phyloP scores from a whole-genome alignment of 225 moss, liverwort and hornwort species.

The Bryum argenteum region DNA sequence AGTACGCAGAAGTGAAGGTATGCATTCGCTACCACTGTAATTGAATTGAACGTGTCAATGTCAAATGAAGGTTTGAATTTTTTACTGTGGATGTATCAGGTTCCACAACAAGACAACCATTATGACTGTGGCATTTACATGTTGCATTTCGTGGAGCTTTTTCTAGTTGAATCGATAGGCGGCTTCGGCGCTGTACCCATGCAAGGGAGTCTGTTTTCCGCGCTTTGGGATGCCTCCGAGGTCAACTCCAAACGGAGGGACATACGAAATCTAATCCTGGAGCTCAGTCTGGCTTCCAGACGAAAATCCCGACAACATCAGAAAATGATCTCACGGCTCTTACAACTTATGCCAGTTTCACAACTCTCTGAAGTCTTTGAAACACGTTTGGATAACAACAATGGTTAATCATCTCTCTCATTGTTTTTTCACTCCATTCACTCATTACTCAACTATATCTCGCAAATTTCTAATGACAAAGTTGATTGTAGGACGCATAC shows the following conservation, averaged over 20 bases:
- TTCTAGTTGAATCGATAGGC: background rate
- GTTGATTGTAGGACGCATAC: background rate
- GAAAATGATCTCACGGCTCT: background rate
- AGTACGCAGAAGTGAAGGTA: conserved; percentile 24
- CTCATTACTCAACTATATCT: too few relatives aligned
- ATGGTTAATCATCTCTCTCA: background rate
- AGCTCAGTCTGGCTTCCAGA: background rate
- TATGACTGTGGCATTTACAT: conserved; percentile 16
- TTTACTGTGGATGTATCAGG: conserved; percentile 2
- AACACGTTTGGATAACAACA: background rate
- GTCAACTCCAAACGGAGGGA: background rate
- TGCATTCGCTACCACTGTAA: background rate
- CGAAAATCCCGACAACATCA: background rate
- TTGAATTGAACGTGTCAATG: background rate
- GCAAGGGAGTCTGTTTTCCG: background rate
- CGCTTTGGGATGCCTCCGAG: background rate
- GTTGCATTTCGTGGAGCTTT: conserved; percentile 9
- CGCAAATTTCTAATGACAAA: background rate
- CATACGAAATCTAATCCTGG: background rate
- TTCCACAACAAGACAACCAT: conserved; percentile 8
- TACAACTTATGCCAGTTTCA: background rate
- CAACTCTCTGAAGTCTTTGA: background rate
- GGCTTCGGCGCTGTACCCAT: background rate
- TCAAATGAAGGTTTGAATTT: background rate
- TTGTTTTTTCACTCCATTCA: background rate